Percentiles rank a stretch among this genome's conserved stretches.
Conservation (phyloP, 805 yeast species). For the Wickerhamiella vanderwaltii region DNA sequence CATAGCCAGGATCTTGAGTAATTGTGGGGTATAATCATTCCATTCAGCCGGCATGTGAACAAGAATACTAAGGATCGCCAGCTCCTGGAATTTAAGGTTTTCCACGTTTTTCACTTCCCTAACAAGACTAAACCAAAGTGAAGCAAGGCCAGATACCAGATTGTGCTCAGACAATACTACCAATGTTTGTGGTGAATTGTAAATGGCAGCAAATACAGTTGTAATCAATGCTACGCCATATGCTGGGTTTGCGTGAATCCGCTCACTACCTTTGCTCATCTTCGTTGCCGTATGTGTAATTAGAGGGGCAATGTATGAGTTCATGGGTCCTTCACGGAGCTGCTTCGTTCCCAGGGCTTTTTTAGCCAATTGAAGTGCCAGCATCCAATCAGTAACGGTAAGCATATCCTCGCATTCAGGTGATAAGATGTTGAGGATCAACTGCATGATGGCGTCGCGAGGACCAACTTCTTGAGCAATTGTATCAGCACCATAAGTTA, state of each 20-base stretch:
- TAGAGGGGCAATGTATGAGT: conserved; percentile 13
- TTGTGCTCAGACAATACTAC: conserved; percentile 35
- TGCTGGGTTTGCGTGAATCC: conserved; percentile 23
- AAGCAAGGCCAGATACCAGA: conserved; percentile 41
- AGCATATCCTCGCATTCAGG: neutral
- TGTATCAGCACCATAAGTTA: conserved; percentile 46
- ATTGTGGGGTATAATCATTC: conserved; percentile 30
- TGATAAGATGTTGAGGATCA: conserved; percentile 2
- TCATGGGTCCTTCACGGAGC: conserved; percentile 16
- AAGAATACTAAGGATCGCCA: conserved; percentile 52
- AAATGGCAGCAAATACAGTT: conserved; percentile 50
- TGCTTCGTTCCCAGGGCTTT: conserved; percentile 28
- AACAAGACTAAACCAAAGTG: conserved; percentile 50
- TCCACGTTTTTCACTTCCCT: conserved; percentile 54
- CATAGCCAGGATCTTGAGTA: conserved; percentile 40
- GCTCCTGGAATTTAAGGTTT: conserved; percentile 63
- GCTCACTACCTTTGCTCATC: conserved; percentile 12
- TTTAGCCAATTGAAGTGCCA: conserved; percentile 35
- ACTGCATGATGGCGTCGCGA: conserved; percentile 18
- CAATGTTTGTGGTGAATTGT: conserved; percentile 50
- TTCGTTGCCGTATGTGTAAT: conserved; percentile 13
- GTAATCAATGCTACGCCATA: conserved; percentile 44
- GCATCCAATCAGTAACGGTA: conserved; percentile 35
- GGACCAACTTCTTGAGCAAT: conserved; percentile 30
- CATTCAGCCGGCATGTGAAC: conserved; percentile 21